These are phyloP conservation scores for Ustanciosporium gigantosporum DNA, from an alignment of 1,284 basidiomycete species.

Conservation along the genomic window DNA sequence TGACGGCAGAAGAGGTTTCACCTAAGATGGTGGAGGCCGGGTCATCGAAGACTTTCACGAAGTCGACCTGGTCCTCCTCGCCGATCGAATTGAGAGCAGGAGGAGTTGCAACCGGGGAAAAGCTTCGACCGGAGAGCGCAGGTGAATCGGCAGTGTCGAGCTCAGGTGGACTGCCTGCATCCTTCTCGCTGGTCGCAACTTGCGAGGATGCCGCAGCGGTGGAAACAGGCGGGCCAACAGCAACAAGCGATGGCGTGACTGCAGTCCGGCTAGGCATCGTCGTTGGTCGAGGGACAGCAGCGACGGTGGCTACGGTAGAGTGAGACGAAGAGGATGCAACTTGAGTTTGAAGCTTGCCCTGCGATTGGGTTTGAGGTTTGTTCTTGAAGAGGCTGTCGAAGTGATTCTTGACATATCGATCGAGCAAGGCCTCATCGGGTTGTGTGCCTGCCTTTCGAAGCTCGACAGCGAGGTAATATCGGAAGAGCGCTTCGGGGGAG, in stretches of 20 bases:
- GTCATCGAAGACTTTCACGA: conserved; percentile 20
- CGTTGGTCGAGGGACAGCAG: conserved; percentile 18
- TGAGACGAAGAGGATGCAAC: background rate
- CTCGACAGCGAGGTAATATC: conserved; percentile 55
- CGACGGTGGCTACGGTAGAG: conserved; percentile 20
- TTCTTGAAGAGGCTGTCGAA: conserved; percentile 49
- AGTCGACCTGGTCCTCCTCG: conserved; percentile 19
- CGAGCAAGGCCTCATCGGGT: conserved; percentile 47
- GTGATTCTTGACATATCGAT: conserved; percentile 54
- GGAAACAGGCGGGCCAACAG: too few relatives aligned
- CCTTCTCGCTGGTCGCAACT: background rate
- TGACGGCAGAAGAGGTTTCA: conserved; percentile 3
- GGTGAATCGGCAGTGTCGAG: conserved; percentile 27
- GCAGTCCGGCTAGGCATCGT: background rate
- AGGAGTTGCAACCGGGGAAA: conserved; percentile 23
- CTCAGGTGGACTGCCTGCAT: conserved; percentile 20
- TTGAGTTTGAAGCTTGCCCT: conserved; percentile 1
- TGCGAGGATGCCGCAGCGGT: background rate
- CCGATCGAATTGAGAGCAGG: conserved; percentile 17
- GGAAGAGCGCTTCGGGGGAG: conserved; percentile 43
- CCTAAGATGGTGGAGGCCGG: conserved; percentile 10
- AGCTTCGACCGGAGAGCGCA: conserved; percentile 20
- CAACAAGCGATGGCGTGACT: background rate
- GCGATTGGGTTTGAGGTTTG: conserved; percentile 2
- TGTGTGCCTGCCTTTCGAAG: conserved; percentile 49